These are phyloP conservation scores for Cladosporium sp. DNA, from an alignment of 2,329 filamentous ascomycete species.

Conservation along the genomic window DNA sequence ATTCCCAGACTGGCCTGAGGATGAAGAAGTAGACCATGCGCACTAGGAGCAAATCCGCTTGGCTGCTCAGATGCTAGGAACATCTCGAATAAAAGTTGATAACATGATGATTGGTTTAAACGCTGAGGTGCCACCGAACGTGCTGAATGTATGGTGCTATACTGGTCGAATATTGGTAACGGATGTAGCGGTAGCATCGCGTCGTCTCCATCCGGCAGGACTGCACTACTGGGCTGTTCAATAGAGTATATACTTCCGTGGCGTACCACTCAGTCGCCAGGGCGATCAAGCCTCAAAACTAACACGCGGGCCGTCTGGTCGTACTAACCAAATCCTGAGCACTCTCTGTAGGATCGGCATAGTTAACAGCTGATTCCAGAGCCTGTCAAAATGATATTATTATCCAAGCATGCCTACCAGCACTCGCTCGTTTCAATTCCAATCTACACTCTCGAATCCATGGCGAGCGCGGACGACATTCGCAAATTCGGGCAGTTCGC, in stretches of 20 bases:
- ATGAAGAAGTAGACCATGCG: conserved; percentile 22
- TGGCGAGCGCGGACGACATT: background rate
- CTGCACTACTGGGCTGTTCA: background rate
- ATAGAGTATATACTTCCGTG: too few species aligned
- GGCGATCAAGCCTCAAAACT: background rate
- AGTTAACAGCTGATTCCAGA: background rate
- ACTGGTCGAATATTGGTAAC: background rate
- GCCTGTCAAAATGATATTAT: background rate
- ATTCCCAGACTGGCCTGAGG: conserved; percentile 32
- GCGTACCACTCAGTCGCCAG: too few species aligned
- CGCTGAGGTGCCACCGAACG: background rate
- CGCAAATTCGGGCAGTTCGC: background rate
- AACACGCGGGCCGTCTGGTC: background rate
- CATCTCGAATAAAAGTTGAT: background rate
- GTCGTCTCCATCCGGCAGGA: too few species aligned
- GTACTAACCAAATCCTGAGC: background rate
- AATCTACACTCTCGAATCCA: background rate
- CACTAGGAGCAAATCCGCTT: background rate
- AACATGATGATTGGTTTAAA: background rate
- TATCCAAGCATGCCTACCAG: background rate
- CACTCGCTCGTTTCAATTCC: background rate
- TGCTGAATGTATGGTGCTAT: background rate
- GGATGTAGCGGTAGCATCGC: background rate
- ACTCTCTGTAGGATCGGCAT: background rate
- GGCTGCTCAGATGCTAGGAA: background rate